Base-by-base conservation (phyloP, 2,329 filamentous ascomycete species). In the Monilinia laxa region DNA sequence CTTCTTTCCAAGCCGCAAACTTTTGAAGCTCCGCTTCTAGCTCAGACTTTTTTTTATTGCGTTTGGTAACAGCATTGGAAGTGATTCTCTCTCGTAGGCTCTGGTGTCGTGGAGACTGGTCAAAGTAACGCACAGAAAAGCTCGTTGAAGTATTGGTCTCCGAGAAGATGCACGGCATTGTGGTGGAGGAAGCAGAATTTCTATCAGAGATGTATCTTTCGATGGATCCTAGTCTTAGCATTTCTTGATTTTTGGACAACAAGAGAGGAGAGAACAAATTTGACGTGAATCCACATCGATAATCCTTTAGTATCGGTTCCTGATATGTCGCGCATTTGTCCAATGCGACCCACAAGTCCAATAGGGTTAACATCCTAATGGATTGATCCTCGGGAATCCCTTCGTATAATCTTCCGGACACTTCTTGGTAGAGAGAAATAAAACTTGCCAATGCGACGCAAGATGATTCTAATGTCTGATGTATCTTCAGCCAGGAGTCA, bases 311-410 rank as follows among this genome's bases (percentile, higher is more conserved):
- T 6, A 85, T 68, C 0, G 79, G 76, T n/a, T 79, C 76, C 0
- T 75, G 65, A 1, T 65, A 18, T 1, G 78, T 75, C 0, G 81
- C 81, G 2, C 78, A 77, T 62, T 77, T 81, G 68, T 90, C 86
- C 42, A 82, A 80, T 0, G 82, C 83, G 10, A 85, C 73, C 87
- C 87, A 90, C 0, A 89, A 73, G 64, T 88, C 85, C 3, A 86
- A 70, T 0, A 84, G 70, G 0, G 81, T 84, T 0, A 90, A 78
- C 3, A 86, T 66, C 82, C 87, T 87, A 5, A 81, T 68, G 0
- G 87, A 89, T 0, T 77, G 71, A 0, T 75, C 76, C 67, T 84
- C 80, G 0, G 86, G 82, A 2, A 80, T 78, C 0, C 62, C 68
- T 0, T 64, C 2, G 54, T 86, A 87, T 0, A 45, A 11, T 0